These are phyloP conservation scores for Cryptosporidium baileyi DNA, from an alignment of 169 alveolate species.

Conservation along the genomic window DNA sequence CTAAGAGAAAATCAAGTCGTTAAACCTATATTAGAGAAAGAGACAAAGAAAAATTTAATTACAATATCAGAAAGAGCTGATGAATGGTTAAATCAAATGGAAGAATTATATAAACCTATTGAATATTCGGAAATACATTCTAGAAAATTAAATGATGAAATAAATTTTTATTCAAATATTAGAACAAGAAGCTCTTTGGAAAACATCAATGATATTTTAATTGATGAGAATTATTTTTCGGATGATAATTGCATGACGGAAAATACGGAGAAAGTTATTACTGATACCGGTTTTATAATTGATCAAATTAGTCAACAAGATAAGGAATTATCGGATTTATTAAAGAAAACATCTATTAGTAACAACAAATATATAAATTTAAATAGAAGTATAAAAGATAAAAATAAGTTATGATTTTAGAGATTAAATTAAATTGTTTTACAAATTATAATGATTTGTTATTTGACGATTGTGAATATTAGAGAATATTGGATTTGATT, in stretches of 20 bases:
- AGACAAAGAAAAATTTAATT: not conserved
- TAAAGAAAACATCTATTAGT: slow-evolving; percentile 10
- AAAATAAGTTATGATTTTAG: not conserved
- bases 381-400: not conserved
- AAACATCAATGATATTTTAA: not conserved
- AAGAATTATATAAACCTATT: slow-evolving; percentile 30
- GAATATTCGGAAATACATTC: not conserved
- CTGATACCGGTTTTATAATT: slow-evolving; percentile 37
- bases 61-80: slow-evolving; percentile 38
- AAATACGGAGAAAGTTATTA: not conserved
- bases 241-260: not conserved
- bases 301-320: slow-evolving; percentile 60
- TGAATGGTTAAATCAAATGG: slow-evolving; percentile 60
- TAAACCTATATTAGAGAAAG: not conserved
- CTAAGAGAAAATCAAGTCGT: not conserved
- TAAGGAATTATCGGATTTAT: slow-evolving; percentile 30
- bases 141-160: not conserved
- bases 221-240: slow-evolving; percentile 34
- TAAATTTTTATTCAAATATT: not conserved
- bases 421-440: no score
- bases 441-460: no score
- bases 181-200: slow-evolving; percentile 3
- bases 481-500: not conserved
- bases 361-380: not conserved
- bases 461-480: no score